These are phyloP conservation scores for Pyrenophora graminea DNA, from an alignment of 2,329 filamentous ascomycete genomes.

Conservation along the genomic window DNA sequence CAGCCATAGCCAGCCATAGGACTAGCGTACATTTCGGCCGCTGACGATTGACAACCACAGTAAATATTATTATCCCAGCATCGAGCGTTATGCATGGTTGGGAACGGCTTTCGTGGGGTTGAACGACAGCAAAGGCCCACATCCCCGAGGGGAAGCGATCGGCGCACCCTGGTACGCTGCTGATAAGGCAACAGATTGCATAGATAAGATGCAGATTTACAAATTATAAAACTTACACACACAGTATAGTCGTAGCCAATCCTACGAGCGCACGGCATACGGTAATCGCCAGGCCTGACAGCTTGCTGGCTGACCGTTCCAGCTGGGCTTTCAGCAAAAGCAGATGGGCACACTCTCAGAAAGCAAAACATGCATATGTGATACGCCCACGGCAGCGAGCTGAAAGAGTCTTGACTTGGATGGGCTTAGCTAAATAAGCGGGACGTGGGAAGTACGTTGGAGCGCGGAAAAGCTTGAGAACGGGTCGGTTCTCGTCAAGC, in stretches of 20 bases:
- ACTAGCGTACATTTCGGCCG: conserved; percentile 3
- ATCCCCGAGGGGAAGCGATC: conserved; percentile 20
- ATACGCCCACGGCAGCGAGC: background rate
- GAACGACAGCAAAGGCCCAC: conserved; percentile 2
- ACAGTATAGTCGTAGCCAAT: background rate
- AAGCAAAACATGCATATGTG: background rate
- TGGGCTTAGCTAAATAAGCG: background rate
- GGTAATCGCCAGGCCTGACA: background rate
- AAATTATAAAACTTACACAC: conserved; percentile 10
- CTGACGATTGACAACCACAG: background rate
- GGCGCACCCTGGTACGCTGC: conserved; percentile 1
- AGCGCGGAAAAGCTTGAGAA: conserved; percentile 13
- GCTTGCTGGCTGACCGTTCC: background rate
- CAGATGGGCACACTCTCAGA: background rate
- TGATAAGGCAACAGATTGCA: conserved; percentile 14
- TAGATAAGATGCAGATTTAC: conserved; percentile 28
- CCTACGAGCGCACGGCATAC: background rate
- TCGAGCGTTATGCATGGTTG: conserved; percentile 16
- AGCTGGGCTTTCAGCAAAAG: background rate
- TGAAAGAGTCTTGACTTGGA: background rate
- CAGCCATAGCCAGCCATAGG: conserved; percentile 7
- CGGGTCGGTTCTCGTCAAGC: conserved; percentile 20
- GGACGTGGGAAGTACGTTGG: conserved; percentile 11
- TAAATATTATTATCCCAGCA: conserved; percentile 14
- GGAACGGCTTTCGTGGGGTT: conserved; percentile 8